These are phyloP conservation scores for Leucogyrophana mollusca DNA, from an alignment of 768 basidiomycete genomes.

Conservation along the genomic window DNA sequence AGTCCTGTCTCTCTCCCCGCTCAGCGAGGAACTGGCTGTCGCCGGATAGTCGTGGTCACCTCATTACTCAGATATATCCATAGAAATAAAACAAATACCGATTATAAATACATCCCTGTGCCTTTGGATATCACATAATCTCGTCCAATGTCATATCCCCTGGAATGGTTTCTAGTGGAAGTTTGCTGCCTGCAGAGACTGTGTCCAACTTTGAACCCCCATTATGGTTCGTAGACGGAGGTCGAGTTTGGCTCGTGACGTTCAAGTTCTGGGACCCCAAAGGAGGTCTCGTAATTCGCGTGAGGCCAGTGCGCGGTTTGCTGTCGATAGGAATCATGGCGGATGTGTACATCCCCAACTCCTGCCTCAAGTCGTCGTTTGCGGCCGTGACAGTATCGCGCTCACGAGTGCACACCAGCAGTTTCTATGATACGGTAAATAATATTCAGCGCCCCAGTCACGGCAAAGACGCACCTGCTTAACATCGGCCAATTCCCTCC, in stretches of 20 bases:
- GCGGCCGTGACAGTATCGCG: slow-evolving; percentile 42
- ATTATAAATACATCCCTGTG: slow-evolving; percentile 7
- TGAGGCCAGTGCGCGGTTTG: slow-evolving; percentile 54
- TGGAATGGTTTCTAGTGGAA: slow-evolving; percentile 31
- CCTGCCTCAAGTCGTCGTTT: slow-evolving; percentile 49
- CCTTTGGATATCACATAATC: slow-evolving; percentile 25
- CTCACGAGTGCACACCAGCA: slow-evolving; percentile 45
- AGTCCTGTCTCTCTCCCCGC: too few species aligned
- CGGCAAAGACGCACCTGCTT: slow-evolving; percentile 65
- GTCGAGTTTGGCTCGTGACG: not conserved
- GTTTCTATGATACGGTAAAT: slow-evolving; percentile 36
- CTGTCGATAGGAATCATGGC: slow-evolving; percentile 45
- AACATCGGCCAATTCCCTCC: slow-evolving; percentile 73
- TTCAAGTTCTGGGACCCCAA: slow-evolving; percentile 44
- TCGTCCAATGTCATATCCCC: slow-evolving; percentile 56
- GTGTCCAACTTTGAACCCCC: not conserved
- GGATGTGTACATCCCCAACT: slow-evolving; percentile 62
- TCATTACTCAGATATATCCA: too few species aligned
- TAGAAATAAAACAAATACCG: too few species aligned
- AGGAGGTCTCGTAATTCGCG: slow-evolving; percentile 45
- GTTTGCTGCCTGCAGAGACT: not conserved
- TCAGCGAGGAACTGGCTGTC: too few species aligned
- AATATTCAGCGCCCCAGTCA: not conserved
- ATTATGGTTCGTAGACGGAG: not conserved
- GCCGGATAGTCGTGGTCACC: too few species aligned